Evolutionary conservation across 2,329 filamentous ascomycete genomes (phyloP), one percentile per base, ranked within the genome.

Genomic region (Claviceps paspali): DNA sequence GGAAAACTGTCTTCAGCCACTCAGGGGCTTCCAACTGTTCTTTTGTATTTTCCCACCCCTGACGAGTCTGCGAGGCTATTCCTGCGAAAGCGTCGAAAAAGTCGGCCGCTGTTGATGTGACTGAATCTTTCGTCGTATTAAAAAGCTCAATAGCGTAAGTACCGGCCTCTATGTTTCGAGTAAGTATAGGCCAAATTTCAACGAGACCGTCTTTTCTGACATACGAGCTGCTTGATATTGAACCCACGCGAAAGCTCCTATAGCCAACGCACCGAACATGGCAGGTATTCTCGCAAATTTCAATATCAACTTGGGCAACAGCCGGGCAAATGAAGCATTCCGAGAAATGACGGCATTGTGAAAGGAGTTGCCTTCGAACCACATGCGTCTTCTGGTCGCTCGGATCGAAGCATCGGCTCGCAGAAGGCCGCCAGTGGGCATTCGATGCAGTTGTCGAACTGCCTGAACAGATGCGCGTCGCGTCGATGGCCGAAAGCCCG

Each of bases 161-260:
- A 33, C 65, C 61, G 10, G 65, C 61, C 64, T 70, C 64, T 67
- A n/a, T n/a, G 41, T 18, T 12, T 19, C 26, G 12, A 7, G 38
- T 61, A 41, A 60, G 56, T 22, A 34, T 31, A 36, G 5, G 11
- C 17, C 9, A 12, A 4, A 24, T 32, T 5, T 3, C 14, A 29
- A 17, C 11, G 10, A 15, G 8, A 28, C 6, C 12, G 3, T 17
- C 3, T 31, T 39, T n/a, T 12, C n/a, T 12, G 32, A 70, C 82
- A 44, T 70, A 87, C 82, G 82, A 39, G 79, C 77, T 44, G 91
- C 88, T 60, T 98, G 91, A 55, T 98, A 96, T 55, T 98, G 91
- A 34, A 98, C 64, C 70, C 94, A 98, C 19, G 86, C 86, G 41
- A 92, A 63, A 3, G 82, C 83, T 11, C 84, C 87, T 46, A 98